Percentiles rank a stretch among this genome's conserved stretches.
These are phyloP conservation scores for Solanum chaucha DNA, from an alignment of 257 asterid species.

Conservation along the genomic window DNA sequence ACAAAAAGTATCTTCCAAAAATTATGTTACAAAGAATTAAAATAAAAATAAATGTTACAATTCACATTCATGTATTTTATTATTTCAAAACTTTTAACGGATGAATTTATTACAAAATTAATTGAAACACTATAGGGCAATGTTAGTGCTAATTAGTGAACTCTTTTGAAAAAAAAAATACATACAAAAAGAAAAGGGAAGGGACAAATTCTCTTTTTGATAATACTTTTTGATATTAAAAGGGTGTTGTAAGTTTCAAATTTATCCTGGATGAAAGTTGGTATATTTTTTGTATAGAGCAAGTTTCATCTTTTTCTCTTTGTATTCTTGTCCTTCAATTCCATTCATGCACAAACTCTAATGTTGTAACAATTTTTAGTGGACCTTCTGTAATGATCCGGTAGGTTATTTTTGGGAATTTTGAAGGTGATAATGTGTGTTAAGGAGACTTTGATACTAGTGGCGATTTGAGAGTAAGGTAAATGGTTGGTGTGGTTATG, in stretches of 20 bases:
- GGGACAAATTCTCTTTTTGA: background rate
- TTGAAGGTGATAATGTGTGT: too few species aligned
- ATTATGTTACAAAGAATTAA: too few species aligned
- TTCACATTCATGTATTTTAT: too few species aligned
- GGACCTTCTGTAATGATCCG: background rate
- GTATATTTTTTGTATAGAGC: too few species aligned
- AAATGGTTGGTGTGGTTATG: too few species aligned
- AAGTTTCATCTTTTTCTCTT: too few species aligned
- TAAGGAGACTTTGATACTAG: too few species aligned
- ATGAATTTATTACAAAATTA: background rate
- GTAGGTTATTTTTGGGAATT: too few species aligned
- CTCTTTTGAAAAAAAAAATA: background rate
- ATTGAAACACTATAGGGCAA: background rate
- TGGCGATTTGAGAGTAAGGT: too few species aligned
- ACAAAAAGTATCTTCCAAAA: background rate
- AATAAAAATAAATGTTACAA: too few species aligned
- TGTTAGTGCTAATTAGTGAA: background rate
- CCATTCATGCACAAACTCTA: background rate
- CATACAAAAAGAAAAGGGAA: background rate
- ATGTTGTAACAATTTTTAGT: background rate
- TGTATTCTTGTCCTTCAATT: background rate
- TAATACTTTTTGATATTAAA: too few species aligned
- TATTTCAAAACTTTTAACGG: too few species aligned
- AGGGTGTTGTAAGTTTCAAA: background rate
- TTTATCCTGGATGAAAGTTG: background rate